Percentiles rank a stretch among this genome's conserved stretches.
These are phyloP conservation scores for Bipolaris oryzae DNA, from an alignment of 2,329 filamentous ascomycete species.

Conservation along the genomic window DNA sequence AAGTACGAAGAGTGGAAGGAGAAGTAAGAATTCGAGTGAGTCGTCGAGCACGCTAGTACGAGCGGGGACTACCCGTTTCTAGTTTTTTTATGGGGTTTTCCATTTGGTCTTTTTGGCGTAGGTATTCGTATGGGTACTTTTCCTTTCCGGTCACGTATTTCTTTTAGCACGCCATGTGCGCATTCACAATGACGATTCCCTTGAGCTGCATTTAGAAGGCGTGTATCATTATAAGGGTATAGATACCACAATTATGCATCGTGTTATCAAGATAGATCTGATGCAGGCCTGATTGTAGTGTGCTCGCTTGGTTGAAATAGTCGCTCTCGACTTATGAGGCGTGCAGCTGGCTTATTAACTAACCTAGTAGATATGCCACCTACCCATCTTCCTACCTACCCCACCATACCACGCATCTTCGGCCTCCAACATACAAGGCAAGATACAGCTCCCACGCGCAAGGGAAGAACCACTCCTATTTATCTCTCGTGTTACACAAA, in stretches of 20 bases:
- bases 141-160: neutral
- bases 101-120: neutral
- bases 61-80: slow-evolving; percentile 19
- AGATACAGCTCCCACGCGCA: neutral
- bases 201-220: neutral
- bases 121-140: neutral
- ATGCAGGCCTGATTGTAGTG: neutral
- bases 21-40: slow-evolving; percentile 15
- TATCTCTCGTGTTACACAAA: neutral
- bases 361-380: no score
- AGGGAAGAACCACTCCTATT: neutral
- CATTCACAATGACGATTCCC: neutral
- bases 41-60: slow-evolving; percentile 15
- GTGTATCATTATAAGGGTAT: no score
- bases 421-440: neutral
- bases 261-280: neutral
- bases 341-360: neutral
- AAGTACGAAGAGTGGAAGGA: slow-evolving; percentile 29
- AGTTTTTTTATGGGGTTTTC: neutral
- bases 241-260: neutral
- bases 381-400: slow-evolving; percentile 1
- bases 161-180: neutral
- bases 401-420: slow-evolving; percentile 2
- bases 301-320: neutral
- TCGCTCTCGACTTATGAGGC: neutral